Percentiles rank a stretch among this genome's conserved stretches.
phyloP scores from a whole-genome alignment of 2,329 filamentous ascomycete species.

The Alternaria dauci region DNA sequence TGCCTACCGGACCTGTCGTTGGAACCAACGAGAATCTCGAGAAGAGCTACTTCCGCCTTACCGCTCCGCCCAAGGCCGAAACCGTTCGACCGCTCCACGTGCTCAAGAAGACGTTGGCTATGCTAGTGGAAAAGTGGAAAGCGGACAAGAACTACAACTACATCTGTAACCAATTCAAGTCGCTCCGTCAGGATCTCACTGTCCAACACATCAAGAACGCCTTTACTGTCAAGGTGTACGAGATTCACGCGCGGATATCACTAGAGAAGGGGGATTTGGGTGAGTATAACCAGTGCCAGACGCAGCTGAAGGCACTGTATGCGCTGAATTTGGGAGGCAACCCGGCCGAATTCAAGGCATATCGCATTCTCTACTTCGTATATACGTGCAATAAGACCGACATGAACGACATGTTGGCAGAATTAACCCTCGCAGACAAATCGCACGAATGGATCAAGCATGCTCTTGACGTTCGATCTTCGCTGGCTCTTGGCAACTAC shows the following conservation, averaged over 20 bases:
- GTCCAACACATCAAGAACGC: conserved; percentile 97
- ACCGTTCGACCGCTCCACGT: conserved; percentile 85
- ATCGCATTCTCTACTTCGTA: conserved; percentile 99
- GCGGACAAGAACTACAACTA: conserved; percentile 94
- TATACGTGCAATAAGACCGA: conserved; percentile 98
- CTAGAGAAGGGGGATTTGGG: conserved; percentile 98
- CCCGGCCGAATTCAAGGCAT: conserved; percentile 95
- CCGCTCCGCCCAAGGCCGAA: conserved; percentile 85
- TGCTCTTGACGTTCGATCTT: conserved; percentile 88
- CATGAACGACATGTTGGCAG: conserved; percentile 97
- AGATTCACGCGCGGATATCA: conserved; percentile 96
- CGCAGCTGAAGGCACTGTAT: conserved; percentile 92
- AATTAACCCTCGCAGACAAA: conserved; percentile 99
- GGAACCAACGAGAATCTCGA: conserved; percentile 85
- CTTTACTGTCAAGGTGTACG: conserved; percentile 95
- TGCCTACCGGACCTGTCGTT: conserved; percentile 73
- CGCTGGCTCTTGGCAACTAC: conserved; percentile 92
- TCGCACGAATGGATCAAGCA: conserved; percentile 83
- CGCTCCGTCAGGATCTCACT: conserved; percentile 94
- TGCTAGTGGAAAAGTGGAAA: conserved; percentile 94
- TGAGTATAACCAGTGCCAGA: conserved; percentile 99
- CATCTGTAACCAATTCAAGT: conserved; percentile 99
- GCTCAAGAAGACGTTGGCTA: conserved; percentile 82
- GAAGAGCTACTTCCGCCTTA: conserved; percentile 94
- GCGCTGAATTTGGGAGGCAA: conserved; percentile 86